A percentile compares a stretch with the other conserved stretches of the same genome.
Evolutionary conservation across 139 green algal genomes (phyloP).

Genomic region (Picochlorum sp.): DNA sequence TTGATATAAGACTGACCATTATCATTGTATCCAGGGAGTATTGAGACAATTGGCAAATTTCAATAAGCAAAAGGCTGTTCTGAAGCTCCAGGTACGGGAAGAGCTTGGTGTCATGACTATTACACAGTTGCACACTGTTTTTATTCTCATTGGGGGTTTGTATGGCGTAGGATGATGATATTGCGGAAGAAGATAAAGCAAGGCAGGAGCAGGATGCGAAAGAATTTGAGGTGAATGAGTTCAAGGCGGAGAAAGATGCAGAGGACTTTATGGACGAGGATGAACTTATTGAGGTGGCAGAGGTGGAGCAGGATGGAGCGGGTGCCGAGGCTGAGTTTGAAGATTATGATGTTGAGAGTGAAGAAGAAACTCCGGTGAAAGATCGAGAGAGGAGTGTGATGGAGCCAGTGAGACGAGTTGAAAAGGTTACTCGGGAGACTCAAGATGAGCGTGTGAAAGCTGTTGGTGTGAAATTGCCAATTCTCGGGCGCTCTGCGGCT

Average conservation of each 20-base stretch:
- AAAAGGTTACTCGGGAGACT: background rate
- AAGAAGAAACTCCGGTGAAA: background rate
- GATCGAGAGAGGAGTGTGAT: background rate
- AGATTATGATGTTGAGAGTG: slow-evolving; percentile 28
- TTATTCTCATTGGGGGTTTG: too few species aligned
- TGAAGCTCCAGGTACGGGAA: background rate
- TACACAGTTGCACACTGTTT: too few species aligned
- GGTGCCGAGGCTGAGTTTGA: slow-evolving; percentile 22
- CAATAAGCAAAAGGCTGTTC: background rate
- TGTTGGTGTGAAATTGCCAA: slow-evolving; percentile 2
- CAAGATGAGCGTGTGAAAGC: background rate
- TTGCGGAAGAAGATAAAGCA: background rate
- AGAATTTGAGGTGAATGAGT: slow-evolving; percentile 4
- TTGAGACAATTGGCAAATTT: background rate
- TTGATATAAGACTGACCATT: background rate
- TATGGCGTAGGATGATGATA: background rate
- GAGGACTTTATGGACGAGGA: slow-evolving; percentile 29
- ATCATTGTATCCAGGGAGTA: background rate
- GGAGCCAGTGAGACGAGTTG: background rate
- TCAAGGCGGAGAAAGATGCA: background rate
- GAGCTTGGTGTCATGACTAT: background rate
- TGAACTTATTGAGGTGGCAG: slow-evolving; percentile 30
- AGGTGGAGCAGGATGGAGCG: slow-evolving; percentile 4
- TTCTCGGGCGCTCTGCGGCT: background rate
- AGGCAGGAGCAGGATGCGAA: background rate